phyloP scores from a whole-genome alignment of 1,139 yeast genomes.

The Magnusiomyces paraingens region DNA sequence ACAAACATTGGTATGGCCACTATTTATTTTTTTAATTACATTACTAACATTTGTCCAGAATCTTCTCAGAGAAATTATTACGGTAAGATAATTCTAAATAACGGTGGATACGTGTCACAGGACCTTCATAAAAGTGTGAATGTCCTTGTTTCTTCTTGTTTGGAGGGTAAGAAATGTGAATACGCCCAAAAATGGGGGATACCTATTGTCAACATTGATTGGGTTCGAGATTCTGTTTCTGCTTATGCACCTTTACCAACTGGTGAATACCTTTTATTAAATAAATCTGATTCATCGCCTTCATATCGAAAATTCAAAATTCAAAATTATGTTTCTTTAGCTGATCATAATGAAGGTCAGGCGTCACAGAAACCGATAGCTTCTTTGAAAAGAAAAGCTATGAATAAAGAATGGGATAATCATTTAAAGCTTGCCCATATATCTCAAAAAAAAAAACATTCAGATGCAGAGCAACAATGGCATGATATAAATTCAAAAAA shows the following conservation, averaged over 20 bases:
- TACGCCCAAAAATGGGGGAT: conserved; percentile 64
- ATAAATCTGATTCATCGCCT: conserved; percentile 39
- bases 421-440: conserved; percentile 18
- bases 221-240: conserved; percentile 59
- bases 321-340: conserved; percentile 8
- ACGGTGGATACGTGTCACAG: conserved; percentile 58
- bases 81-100: conserved; percentile 38
- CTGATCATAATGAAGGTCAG: conserved; percentile 14
- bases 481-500: neutral
- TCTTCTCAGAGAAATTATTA: conserved; percentile 29
- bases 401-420: conserved; percentile 23
- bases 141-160: conserved; percentile 40
- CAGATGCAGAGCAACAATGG: conserved; percentile 6
- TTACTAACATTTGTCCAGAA: conserved; percentile 3
- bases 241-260: conserved; percentile 56
- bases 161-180: conserved; percentile 59
- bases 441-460: neutral
- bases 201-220: conserved; percentile 66
- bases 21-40: neutral
- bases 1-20: conserved; percentile 38
- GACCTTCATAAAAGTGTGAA: conserved; percentile 46
- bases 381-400: conserved; percentile 18
- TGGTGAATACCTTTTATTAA: conserved; percentile 36
- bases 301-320: conserved; percentile 43
- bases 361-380: conserved; percentile 9